Conservation (phyloP, 2,329 filamentous ascomycete genomes). For the Penicillium paneum region DNA sequence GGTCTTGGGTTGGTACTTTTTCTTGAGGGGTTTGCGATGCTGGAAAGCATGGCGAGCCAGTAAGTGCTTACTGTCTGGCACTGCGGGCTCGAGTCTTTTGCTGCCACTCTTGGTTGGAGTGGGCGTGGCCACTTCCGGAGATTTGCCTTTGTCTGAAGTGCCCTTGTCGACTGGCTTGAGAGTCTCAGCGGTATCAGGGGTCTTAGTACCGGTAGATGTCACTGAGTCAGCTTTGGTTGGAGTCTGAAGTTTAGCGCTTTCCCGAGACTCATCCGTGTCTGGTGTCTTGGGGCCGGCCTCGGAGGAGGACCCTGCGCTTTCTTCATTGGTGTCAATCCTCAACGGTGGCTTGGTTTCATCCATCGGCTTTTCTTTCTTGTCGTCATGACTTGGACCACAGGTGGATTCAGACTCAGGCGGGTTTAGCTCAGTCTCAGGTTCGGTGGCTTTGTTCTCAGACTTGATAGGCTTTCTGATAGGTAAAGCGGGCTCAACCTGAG, state of each 20-base stretch:
- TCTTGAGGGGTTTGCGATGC: conserved; percentile 4
- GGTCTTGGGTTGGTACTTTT: conserved; percentile 5
- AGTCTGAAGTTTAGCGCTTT: neutral
- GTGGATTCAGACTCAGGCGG: neutral
- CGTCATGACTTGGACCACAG: neutral
- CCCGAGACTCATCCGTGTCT: conserved; percentile 2
- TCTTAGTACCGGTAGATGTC: neutral
- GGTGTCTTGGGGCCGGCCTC: conserved; percentile 1
- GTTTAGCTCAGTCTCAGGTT: neutral
- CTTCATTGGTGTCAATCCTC: neutral
- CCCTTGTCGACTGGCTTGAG: neutral
- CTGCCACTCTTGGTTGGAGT: neutral
- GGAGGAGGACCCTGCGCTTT: neutral
- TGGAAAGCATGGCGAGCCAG: conserved; percentile 1
- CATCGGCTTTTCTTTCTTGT: neutral
- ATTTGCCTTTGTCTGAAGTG: neutral
- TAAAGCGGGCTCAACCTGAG: neutral
- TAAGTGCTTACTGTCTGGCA: neutral
- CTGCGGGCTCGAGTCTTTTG: neutral
- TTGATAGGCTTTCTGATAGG: neutral
- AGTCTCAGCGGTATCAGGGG: neutral
- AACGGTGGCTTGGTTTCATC: neutral
- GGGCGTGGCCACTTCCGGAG: neutral
- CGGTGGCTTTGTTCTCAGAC: neutral
- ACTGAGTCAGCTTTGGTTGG: neutral